Percentiles rank a stretch among this genome's conserved stretches.
Conservation (phyloP, 441 rosid genomes). For the Manihot esculenta region DNA sequence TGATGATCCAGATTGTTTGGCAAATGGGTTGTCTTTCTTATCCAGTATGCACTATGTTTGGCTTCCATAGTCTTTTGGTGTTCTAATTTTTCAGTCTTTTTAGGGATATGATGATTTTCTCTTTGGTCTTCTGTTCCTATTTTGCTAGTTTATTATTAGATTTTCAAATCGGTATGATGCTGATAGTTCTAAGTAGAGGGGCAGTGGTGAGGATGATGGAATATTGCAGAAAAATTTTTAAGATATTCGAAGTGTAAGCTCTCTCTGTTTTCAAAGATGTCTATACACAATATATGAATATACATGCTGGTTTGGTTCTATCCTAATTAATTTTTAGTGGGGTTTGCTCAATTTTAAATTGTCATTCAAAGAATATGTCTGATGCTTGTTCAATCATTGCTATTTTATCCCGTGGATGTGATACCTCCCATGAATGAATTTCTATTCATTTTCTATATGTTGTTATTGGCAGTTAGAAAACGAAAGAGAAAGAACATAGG, state of each 20-base stretch:
- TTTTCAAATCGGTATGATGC: conserved; percentile 31
- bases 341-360: not conserved
- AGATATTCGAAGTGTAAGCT: conserved; percentile 9
- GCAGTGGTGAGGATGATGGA: conserved; percentile 21
- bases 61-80: not conserved
- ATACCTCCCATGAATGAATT: too few relatives aligned
- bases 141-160: conserved; percentile 11
- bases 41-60: conserved; percentile 4
- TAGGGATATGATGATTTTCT: not conserved
- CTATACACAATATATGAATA: conserved; percentile 25
- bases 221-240: too few relatives aligned
- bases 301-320: conserved; percentile 35
- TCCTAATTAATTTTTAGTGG: not conserved
- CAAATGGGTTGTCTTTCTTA: conserved; percentile 8
- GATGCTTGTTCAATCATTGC: not conserved
- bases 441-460: too few relatives aligned
- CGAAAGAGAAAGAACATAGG: too few relatives aligned
- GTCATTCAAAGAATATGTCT: not conserved
- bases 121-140: not conserved
- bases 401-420: too few relatives aligned
- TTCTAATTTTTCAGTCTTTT: not conserved
- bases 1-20: not conserved
- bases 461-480: too few relatives aligned
- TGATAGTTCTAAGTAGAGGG: conserved; percentile 20
- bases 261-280: conserved; percentile 26